Base-by-base conservation (phyloP, 305 asterid species). In the Lippia alba region DNA sequence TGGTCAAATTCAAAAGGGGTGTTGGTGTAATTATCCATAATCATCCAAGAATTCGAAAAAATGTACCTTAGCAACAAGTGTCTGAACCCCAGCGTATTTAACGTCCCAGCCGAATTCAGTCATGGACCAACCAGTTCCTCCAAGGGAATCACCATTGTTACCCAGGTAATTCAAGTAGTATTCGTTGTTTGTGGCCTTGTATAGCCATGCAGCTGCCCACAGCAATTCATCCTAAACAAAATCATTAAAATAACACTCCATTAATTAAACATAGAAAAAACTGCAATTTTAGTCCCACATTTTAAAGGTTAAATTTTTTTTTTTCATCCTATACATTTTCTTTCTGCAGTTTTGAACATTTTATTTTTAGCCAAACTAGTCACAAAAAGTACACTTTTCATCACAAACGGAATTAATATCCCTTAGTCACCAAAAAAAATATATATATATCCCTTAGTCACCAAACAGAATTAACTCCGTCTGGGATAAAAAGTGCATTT, bases 61-160 rank as follows among this genome's bases (percentile, higher is more conserved):
- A 30, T 70, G 15, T 79, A 91, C 99, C 98, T 95, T 81, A 12
- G 99, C 88, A 55, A 92, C 98, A 24, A 95, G 87, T 46, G 96
- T 84, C 70, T 95, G 99, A 48, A 89, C 99, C 70, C 99, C 99
- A 34, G 99, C 94, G 73, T 95, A 95, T 66, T 95, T 95, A 7
- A 95, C 99, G 69, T 95, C 99, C 99, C 99, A 95, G 0, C 99
- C 96, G 62, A 95, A 95, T 74, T 95, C 99, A 48, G 96, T 86
- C 98, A 95, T 92, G 62, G 89, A 85, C 99, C 99, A 95, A 40
- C 89, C 97, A 56, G 99, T 95, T 39, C 97, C 99, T 34, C 99
- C 99, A 54, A 92, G 96, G 3, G 96, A 78, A 67, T 95, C 85
- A 7, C 92, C 99, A 70, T 95, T 92, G 62, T 74, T 85, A 17